Evolutionary conservation across 257 asterid species (phyloP).

Genomic region (Scutellaria barbata): DNA sequence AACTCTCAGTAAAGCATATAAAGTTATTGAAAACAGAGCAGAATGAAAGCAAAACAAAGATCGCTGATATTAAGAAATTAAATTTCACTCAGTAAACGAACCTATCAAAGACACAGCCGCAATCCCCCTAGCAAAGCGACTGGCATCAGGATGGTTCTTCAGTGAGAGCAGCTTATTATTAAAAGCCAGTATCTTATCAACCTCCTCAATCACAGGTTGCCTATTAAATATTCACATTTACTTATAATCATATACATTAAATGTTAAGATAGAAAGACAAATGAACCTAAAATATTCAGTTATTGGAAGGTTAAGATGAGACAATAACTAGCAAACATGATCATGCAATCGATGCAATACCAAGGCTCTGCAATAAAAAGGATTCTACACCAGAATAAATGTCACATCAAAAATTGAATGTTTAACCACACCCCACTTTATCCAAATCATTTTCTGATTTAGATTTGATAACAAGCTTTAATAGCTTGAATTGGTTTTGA

Average conservation of each 20-base stretch:
- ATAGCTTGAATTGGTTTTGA: neutral
- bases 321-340: constrained; percentile 17
- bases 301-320: constrained; percentile 16
- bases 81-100: constrained; percentile 34
- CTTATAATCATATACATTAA: constrained; percentile 16
- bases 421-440: constrained; percentile 18
- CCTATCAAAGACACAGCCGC: constrained; percentile 85
- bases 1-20: constrained; percentile 24
- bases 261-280: constrained; percentile 1
- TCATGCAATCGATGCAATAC: neutral
- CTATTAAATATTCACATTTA: constrained; percentile 42
- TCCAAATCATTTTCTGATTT: constrained; percentile 3
- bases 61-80: constrained; percentile 26
- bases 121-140: constrained; percentile 82
- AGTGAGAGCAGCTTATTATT: constrained; percentile 74
- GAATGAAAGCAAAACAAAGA: constrained; percentile 7
- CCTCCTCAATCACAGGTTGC: constrained; percentile 75
- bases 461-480: neutral
- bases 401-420: constrained; percentile 5
- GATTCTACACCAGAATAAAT: constrained; percentile 25
- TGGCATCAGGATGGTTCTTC: constrained; percentile 76
- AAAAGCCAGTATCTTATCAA: constrained; percentile 74
- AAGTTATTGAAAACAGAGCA: constrained; percentile 27
- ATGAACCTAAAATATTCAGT: neutral
- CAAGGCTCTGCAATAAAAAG: constrained; percentile 23